phyloP scores from a whole-genome alignment of 2,329 filamentous ascomycete species.

The Penicillium paneum region DNA sequence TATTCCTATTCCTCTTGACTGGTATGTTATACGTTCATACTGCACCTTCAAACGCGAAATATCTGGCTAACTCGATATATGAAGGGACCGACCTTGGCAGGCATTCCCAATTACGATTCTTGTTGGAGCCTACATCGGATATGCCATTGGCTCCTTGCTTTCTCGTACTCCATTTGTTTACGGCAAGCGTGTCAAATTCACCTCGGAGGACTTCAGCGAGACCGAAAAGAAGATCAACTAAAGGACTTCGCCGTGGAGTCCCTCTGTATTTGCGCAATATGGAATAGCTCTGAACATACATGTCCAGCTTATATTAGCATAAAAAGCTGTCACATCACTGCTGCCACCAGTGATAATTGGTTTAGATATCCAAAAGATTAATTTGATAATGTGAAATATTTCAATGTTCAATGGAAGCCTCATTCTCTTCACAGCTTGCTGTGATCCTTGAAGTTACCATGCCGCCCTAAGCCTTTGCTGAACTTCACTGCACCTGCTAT shows the following conservation, averaged over 20 bases:
- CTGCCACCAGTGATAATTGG: background rate
- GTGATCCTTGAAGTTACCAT: slow-evolving; percentile 19
- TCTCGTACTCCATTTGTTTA: slow-evolving; percentile 32
- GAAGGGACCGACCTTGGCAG: slow-evolving; percentile 92
- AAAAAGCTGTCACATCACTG: background rate
- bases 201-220: slow-evolving; percentile 18
- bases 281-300: background rate
- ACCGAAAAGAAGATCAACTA: slow-evolving; percentile 22
- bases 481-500: slow-evolving; percentile 19
- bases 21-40: slow-evolving; percentile 51
- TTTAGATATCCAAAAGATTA: background rate
- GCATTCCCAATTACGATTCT: slow-evolving; percentile 93
- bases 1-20: slow-evolving; percentile 91
- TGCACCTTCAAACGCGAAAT: background rate
- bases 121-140: slow-evolving; percentile 76
- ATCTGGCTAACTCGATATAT: slow-evolving; percentile 3
- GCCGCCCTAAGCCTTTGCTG: slow-evolving; percentile 16
- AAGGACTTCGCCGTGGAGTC: background rate
- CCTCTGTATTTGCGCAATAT: background rate
- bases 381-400: slow-evolving; percentile 15
- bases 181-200: slow-evolving; percentile 37
- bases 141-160: slow-evolving; percentile 56
- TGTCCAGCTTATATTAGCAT: background rate
- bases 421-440: slow-evolving; percentile 14
- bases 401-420: background rate